Conservation (phyloP, 148 eudicot genomes). For the Diospyros kaki region DNA sequence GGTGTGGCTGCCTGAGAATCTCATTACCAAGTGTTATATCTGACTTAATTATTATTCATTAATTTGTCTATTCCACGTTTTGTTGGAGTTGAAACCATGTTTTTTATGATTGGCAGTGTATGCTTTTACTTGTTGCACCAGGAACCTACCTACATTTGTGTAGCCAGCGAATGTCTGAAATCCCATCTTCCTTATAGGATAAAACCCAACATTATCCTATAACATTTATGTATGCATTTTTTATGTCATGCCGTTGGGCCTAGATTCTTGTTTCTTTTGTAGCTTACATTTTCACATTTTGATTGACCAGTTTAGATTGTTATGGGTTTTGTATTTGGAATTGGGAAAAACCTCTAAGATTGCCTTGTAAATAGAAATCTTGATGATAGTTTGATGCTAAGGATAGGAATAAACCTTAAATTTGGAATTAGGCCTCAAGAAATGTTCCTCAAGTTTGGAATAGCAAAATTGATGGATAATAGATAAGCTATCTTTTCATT, state of each 20-base stretch:
- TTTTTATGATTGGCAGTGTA: too few relatives aligned
- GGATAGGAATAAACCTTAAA: not conserved
- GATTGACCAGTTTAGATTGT: not conserved
- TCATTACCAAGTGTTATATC: too few relatives aligned
- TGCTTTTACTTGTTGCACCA: too few relatives aligned
- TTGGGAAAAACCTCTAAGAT: too few relatives aligned
- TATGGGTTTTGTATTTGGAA: not conserved
- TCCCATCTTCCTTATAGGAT: too few relatives aligned
- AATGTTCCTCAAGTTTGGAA: not conserved
- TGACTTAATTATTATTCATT: too few relatives aligned
- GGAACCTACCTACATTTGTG: too few relatives aligned
- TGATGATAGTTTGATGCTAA: not conserved
- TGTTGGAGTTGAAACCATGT: too few relatives aligned
- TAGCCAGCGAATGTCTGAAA: too few relatives aligned
- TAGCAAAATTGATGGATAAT: not conserved
- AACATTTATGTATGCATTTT: not conserved
- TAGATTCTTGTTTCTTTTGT: not conserved
- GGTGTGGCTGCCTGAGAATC: too few relatives aligned
- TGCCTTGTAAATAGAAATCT: not conserved
- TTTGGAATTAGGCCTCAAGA: not conserved
- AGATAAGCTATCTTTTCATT: not conserved
- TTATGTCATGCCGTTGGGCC: not conserved
- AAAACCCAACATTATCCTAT: too few relatives aligned
- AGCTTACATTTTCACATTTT: not conserved
- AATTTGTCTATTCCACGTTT: too few relatives aligned